phyloP scores from a whole-genome alignment of 2,329 filamentous ascomycete genomes.

The Sporothrix phasma region DNA sequence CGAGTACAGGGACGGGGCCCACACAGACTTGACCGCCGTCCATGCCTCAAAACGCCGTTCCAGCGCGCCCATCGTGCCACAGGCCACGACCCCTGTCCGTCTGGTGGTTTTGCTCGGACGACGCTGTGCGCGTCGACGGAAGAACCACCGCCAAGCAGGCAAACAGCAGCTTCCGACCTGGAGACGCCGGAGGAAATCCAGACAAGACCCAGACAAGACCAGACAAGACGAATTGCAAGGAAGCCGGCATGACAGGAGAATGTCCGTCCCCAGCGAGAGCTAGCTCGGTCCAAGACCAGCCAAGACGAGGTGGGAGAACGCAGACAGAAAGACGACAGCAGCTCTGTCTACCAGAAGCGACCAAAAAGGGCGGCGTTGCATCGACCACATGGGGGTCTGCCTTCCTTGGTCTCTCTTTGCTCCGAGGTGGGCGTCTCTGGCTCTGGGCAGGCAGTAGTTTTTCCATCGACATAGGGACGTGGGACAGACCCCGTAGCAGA shows the following conservation, averaged over 20 bases:
- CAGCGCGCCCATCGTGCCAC: not conserved
- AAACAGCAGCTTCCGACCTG: no score
- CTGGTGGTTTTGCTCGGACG: not conserved
- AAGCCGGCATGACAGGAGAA: no score
- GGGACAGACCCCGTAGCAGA: no score
- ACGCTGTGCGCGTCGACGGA: not conserved
- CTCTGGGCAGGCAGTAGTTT: not conserved
- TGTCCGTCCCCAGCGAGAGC: not conserved
- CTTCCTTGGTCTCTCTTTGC: not conserved
- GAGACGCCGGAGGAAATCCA: no score
- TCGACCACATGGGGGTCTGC: not conserved
- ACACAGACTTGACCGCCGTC: not conserved
- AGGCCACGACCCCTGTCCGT: not conserved
- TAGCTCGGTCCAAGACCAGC: not conserved
- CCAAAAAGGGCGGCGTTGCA: not conserved
- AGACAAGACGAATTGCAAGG: not conserved
- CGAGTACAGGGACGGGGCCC: no score
- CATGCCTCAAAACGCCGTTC: not conserved
- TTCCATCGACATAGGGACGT: slow-evolving; percentile 1
- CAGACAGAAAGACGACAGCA: not conserved
- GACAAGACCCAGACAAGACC: not conserved
- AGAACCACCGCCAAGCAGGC: not conserved
- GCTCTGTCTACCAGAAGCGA: not conserved
- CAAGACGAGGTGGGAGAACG: not conserved
- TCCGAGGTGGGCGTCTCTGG: not conserved